phyloP scores from a whole-genome alignment of 2,329 filamentous ascomycete species.

The Arthroderma sp. region DNA sequence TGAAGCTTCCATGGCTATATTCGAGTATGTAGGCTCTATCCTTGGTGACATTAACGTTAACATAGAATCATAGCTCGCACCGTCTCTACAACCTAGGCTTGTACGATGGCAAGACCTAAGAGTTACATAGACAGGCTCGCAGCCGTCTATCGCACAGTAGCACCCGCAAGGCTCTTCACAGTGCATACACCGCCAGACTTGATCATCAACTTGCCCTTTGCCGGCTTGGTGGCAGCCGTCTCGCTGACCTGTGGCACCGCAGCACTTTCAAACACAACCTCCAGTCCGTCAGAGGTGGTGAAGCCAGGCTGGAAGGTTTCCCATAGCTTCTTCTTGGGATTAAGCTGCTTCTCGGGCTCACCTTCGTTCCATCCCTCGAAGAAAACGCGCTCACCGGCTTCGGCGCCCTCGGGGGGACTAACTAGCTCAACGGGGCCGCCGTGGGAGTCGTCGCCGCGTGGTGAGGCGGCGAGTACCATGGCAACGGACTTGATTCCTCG shows the following conservation, averaged over 20 bases:
- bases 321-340: conserved; percentile 99
- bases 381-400: conserved; percentile 75
- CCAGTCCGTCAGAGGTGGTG: conserved; percentile 67
- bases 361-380: conserved; percentile 84
- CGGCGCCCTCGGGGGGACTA: conserved; percentile 61
- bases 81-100: too few relatives aligned
- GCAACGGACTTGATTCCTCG: conserved; percentile 68
- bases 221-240: conserved; percentile 43
- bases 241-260: conserved; percentile 66
- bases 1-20: neutral
- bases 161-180: conserved; percentile 67
- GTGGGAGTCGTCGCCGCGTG: conserved; percentile 70
- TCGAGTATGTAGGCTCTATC: neutral
- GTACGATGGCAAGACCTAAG: too few relatives aligned
- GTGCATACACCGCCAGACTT: conserved; percentile 68
- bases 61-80: too few relatives aligned
- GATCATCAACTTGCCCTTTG: conserved; percentile 56
- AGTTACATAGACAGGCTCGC: neutral
- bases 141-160: conserved; percentile 60
- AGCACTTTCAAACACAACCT: conserved; percentile 75
- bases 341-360: conserved; percentile 82
- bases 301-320: conserved; percentile 94
- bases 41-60: too few relatives aligned
- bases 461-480: conserved; percentile 94
- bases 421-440: conserved; percentile 88